Evolutionary conservation across 2,329 filamentous ascomycete genomes (phyloP).

Genomic region (Claviceps arundinis): DNA sequence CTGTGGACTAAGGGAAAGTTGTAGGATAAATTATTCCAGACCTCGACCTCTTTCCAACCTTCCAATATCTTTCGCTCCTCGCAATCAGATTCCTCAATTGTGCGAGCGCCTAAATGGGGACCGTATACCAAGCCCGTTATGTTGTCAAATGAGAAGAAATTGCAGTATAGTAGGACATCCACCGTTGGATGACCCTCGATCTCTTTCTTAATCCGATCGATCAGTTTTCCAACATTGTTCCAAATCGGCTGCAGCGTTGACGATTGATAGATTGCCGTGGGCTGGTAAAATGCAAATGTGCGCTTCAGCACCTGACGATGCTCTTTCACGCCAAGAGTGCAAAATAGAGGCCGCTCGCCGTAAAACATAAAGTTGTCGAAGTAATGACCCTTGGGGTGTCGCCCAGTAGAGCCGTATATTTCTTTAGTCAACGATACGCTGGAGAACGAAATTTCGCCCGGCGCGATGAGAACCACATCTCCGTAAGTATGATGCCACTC

Average conservation of each 20-base stretch:
- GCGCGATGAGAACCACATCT: constrained; percentile 3
- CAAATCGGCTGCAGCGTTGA: not conserved
- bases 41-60: constrained; percentile 2
- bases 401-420: constrained; percentile 4
- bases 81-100: not conserved
- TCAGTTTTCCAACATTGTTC: not conserved
- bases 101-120: constrained; percentile 1
- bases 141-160: constrained; percentile 6
- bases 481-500: constrained; percentile 4
- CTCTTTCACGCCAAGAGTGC: not conserved
- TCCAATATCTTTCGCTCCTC: constrained; percentile 3
- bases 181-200: not conserved
- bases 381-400: constrained; percentile 5
- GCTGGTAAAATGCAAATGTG: constrained; percentile 4
- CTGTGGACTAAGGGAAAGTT: constrained; percentile 1
- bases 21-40: constrained; percentile 4
- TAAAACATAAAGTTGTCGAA: constrained; percentile 4
- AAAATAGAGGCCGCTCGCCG: constrained; percentile 3
- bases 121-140: constrained; percentile 3
- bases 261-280: constrained; percentile 1
- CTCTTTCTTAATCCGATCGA: not conserved
- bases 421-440: constrained; percentile 1
- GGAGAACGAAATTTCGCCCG: constrained; percentile 4
- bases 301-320: constrained; percentile 4
- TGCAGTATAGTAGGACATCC: constrained; percentile 1